phyloP scores from a whole-genome alignment of 345 rosid genomes.

The Hibiscus syriacus region DNA sequence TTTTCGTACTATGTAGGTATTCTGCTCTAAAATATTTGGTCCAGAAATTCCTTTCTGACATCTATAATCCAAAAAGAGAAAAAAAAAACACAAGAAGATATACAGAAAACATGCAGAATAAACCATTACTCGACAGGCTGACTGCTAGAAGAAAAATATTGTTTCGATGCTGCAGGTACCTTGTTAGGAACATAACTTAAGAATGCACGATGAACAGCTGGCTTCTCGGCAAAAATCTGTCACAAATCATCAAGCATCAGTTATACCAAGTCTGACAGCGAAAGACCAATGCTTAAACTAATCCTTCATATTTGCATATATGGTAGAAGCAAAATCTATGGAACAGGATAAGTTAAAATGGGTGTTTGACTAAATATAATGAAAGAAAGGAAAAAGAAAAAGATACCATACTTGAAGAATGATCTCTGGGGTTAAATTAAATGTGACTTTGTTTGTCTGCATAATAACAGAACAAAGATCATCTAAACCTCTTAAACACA shows the following conservation, averaged over 20 bases:
- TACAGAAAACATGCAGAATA: constrained; percentile 5
- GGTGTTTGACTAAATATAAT: background rate
- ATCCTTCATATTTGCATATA: constrained; percentile 5
- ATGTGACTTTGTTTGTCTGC: constrained; percentile 93
- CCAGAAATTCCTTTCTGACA: constrained; percentile 93
- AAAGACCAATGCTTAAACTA: constrained; percentile 1
- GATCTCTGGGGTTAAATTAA: constrained; percentile 76
- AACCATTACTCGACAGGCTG: constrained; percentile 8
- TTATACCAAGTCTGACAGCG: background rate
- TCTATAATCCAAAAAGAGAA: constrained; percentile 36
- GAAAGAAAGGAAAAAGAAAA: background rate
- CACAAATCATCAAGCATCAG: constrained; percentile 5
- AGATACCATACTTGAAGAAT: constrained; percentile 61
- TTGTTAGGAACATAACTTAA: constrained; percentile 74
- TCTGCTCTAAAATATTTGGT: constrained; percentile 93
- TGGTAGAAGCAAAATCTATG: background rate
- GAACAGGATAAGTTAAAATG: background rate
- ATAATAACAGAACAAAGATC: constrained; percentile 14
- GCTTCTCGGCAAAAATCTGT: constrained; percentile 96
- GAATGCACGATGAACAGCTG: constrained; percentile 86
- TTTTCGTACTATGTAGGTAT: constrained; percentile 71
- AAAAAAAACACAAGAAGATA: constrained; percentile 1
- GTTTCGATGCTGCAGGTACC: constrained; percentile 40
- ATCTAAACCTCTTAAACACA: background rate
- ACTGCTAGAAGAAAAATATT: constrained; percentile 2